Evolutionary conservation across 208 protist species (phyloP).

Genomic region (Trypanosoma theileri): DNA sequence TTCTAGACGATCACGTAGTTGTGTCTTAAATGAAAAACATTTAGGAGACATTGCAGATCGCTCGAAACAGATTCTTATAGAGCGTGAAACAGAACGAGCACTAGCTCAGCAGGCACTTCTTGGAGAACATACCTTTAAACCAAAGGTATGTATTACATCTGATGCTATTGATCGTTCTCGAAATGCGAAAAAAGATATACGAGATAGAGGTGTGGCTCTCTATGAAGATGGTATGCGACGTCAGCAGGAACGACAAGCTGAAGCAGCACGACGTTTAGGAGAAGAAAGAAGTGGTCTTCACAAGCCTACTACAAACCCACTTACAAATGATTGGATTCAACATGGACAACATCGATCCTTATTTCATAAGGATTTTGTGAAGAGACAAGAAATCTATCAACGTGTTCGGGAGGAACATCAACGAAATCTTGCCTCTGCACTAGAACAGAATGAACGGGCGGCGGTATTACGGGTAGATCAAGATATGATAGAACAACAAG

Average conservation of each 20-base stretch:
- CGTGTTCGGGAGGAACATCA: conserved; percentile 55
- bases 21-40: conserved; percentile 7
- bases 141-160: conserved; percentile 63
- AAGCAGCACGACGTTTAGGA: conserved; percentile 6
- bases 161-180: conserved; percentile 45
- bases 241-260: conserved; percentile 21
- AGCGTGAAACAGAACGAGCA: conserved; percentile 37
- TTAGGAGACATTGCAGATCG: conserved; percentile 22
- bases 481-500: conserved; percentile 38
- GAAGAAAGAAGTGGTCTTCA: conserved; percentile 13
- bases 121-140: conserved; percentile 47
- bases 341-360: conserved; percentile 69
- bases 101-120: conserved; percentile 29
- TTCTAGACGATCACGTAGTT: not conserved
- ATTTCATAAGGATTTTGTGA: conserved; percentile 69
- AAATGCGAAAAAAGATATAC: conserved; percentile 6
- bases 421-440: conserved; percentile 18
- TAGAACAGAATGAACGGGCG: conserved; percentile 20
- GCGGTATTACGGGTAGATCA: conserved; percentile 18
- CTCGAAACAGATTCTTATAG: conserved; percentile 44
- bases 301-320: conserved; percentile 58
- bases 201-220: conserved; percentile 40
- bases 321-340: conserved; percentile 66
- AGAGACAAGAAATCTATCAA: conserved; percentile 67
- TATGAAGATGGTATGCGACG: conserved; percentile 40